These are phyloP conservation scores for Corchorus olitorius DNA, from an alignment of 345 rosid species.

Conservation along the genomic window DNA sequence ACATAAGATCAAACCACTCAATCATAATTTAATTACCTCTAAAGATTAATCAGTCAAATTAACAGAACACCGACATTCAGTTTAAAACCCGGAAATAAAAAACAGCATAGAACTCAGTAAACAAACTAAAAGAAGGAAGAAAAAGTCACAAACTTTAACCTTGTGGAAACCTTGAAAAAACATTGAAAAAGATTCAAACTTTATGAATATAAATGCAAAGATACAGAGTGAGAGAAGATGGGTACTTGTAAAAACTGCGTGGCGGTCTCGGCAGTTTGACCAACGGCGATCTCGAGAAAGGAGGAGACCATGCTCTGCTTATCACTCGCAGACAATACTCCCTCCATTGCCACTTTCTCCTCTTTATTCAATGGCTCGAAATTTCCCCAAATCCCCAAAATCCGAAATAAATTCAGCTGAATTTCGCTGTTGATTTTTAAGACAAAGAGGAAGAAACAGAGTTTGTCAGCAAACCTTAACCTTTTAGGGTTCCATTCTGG, in stretches of 20 bases:
- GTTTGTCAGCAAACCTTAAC: neutral
- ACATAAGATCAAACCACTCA: slow-evolving; percentile 1
- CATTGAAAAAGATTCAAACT: neutral
- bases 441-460: neutral
- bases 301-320: slow-evolving; percentile 81
- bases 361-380: no score
- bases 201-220: neutral
- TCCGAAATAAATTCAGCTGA: slow-evolving; percentile 4
- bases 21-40: neutral
- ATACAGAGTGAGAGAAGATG: neutral
- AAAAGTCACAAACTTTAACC: neutral
- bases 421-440: neutral
- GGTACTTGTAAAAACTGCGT: slow-evolving; percentile 81
- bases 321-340: slow-evolving; percentile 51
- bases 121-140: neutral
- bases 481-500: neutral
- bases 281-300: slow-evolving; percentile 97
- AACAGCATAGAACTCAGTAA: neutral
- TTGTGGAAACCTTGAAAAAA: neutral
- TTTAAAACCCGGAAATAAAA: neutral
- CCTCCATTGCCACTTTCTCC: slow-evolving; percentile 31
- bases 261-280: slow-evolving; percentile 90
- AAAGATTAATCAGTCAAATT: neutral
- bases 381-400: neutral
- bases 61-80: neutral